Base-by-base conservation (phyloP, 176 grass and related monocot species). In the Oryza meyeriana region DNA sequence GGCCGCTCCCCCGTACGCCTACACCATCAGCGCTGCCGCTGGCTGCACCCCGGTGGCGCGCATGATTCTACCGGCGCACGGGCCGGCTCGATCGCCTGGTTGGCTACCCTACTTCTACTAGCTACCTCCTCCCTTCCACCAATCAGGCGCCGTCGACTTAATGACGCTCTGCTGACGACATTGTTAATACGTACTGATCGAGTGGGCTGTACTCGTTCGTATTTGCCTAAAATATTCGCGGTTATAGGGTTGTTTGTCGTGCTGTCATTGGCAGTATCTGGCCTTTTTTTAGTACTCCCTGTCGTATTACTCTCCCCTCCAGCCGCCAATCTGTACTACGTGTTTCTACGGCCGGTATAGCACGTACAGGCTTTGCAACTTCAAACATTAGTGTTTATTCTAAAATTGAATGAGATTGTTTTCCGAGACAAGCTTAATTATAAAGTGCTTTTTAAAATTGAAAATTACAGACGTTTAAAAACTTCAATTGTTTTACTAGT, bases 51-150 rank as follows among this genome's bases (percentile, higher is more conserved):
- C 86, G 66, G 73, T 83, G 74, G 41, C 22, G 10, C 29, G 59
- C 67, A 88, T 84, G 67, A 83, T 79, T 79, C 16, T 34, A 67
- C 8, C 42, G 41, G 8, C 41, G 85, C 85, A 87, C 78, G 85
- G 79, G 79, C 63, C 79, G 24, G 39, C 39, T 41, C 9, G 39
- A 41, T 41, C 39, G 39, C 39, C 39, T 41, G 39, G 1, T 10
- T 47, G 12, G 12, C 44, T 47, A 17, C 3, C n/a, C n/a, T n/a
- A n/a, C n/a, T n/a, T n/a, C n/a, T n/a, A n/a, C n/a, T n/a, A n/a
- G n/a, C 12, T 47, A 13, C 4, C 0, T 44, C 22, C 7, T 12
- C 61, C 61, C 9, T 39, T 47, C 61, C 12, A 4, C 67, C 67
- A 35, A 59, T 84, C 81, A 35, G 28, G 7, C 31, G 59, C 34